Base-by-base conservation (phyloP, 2,329 filamentous ascomycete species). In the Monosporascus sp. region DNA sequence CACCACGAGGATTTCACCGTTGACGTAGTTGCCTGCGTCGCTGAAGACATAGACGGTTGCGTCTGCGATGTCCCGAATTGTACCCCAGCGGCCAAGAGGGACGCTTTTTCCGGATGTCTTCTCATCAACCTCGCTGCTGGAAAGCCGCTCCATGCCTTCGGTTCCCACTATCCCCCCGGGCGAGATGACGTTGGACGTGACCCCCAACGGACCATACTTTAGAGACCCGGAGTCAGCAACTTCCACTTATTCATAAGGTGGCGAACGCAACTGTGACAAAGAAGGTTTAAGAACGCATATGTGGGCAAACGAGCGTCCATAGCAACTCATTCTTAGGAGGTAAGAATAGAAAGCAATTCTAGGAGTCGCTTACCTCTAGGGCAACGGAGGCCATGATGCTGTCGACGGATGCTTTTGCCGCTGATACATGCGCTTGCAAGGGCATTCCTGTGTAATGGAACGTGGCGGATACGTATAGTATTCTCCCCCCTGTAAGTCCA, bases 401-500 rank as follows among this genome's bases (percentile, higher is more conserved):
- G 71, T 99, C 93, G 11, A 99, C 84, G 17, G 87, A 89, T 0
- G 93, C 89, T 73, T 99, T 99, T 53, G 94, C 93, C 1, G 91
- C 91, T 2, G 86, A 80, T n/a, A 93, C 92, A 71, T 97, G 93
- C 2, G 88, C 82, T 70, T 97, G 94, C 60, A 96, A 76, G 0
- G 91, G 87, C 70, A 86, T 83, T 38, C 90, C 91, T 1, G 88
- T 87, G 74, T 93, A 97, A 74, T 97, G 93, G 63, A 97, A 87
- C 1, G 90, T 92, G 4, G 92, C 93, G 45, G 88, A 94, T 56
- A 97, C 82, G 70, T 92, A 96, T 64, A 97, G 82, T 65, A 97
- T 91, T 53, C 92, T 85, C 9, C 92, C 91, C 47, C 89, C 88
- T 0, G 86, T 88, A 37, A 65, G 77, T 15, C 88, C 88, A 41